Evolutionary conservation across 441 rosid genomes (phyloP), one percentile per base, ranked within the genome.

Genomic region (Melastoma candidum): DNA sequence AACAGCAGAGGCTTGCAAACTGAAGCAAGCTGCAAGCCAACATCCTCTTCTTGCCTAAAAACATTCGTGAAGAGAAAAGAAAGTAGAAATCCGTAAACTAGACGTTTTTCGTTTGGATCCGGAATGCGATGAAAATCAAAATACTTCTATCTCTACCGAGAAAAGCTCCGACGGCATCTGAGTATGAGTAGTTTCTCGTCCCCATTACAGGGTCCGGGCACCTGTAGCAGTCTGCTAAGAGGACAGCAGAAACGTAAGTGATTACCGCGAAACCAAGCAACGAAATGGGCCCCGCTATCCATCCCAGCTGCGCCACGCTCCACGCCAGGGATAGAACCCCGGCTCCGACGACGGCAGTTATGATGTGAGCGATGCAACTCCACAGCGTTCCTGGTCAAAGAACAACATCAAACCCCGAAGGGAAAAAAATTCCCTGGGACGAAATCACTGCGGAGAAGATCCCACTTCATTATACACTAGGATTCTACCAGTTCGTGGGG

Each of bases 291-390:
- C 64, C 64, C 5, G 44, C 64, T 5, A 51, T 50, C 64, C 64
- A 60, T n/a, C 64, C 64, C 27, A 60, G 32, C 64, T 60, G 64
- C 17, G 64, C 51, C 7, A 46, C 12, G 7, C 50, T 27, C 64
- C 64, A 60, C 14, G 64, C 64, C 17, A 60, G 47, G 14, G 64
- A 60, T 27, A 60, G 52, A 17, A 60, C 64, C 26, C 64, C 64
- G 6, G 64, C 12, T 11, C 64, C 64, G 14, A 60, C 46, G 2
- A 52, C 51, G 2, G 45, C 52, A 4, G 57, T 60, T 12, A 60
- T 52, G 57, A 60, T 52, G 29, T 60, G 64, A 44, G 64, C 57
- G 1, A 41, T 12, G 47, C 46, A 58, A 32, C 50, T 39, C 59
- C 59, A 55, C 46, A 46, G 25, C 8, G 59, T 55, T 44, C 59